These are phyloP conservation scores for Pseudopithomyces chartarum DNA, from an alignment of 2,329 filamentous ascomycete genomes.

Conservation along the genomic window DNA sequence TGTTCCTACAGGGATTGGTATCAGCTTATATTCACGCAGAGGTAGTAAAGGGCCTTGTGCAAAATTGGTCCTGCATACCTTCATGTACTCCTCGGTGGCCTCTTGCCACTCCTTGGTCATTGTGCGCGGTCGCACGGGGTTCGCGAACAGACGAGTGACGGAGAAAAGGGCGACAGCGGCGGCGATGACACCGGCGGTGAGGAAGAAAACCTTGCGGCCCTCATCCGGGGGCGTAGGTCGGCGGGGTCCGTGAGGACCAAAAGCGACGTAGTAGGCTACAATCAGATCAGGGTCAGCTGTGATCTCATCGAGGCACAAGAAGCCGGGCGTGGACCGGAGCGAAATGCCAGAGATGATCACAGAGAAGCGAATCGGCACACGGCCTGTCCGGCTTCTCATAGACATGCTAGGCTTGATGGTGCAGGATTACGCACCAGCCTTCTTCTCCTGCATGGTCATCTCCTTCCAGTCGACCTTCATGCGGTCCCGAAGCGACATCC, in stretches of 20 bases:
- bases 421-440: slow-evolving; percentile 78
- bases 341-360: slow-evolving; percentile 23
- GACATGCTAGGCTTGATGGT: slow-evolving; percentile 15
- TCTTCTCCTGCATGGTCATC: slow-evolving; percentile 96
- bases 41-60: slow-evolving; percentile 2
- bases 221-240: slow-evolving; percentile 83
- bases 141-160: slow-evolving; percentile 71
- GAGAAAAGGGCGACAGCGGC: slow-evolving; percentile 74
- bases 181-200: slow-evolving; percentile 70
- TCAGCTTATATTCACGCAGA: slow-evolving; percentile 7
- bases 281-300: slow-evolving; percentile 26
- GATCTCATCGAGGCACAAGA: slow-evolving; percentile 15
- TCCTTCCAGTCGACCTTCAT: slow-evolving; percentile 99
- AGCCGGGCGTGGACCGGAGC: slow-evolving; percentile 10
- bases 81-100: slow-evolving; percentile 90
- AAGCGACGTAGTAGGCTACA: slow-evolving; percentile 97
- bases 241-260: slow-evolving; percentile 94
- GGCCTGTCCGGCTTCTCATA: slow-evolving; percentile 19
- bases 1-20: slow-evolving; percentile 33
- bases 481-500: slow-evolving; percentile 97
- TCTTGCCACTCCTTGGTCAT: slow-evolving; percentile 99
- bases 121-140: slow-evolving; percentile 70
- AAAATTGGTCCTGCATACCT: slow-evolving; percentile 61
- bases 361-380: slow-evolving; percentile 35
- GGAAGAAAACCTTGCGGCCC: slow-evolving; percentile 75